A percentile compares a stretch with the other conserved stretches of the same genome.
These are phyloP conservation scores for Russula lepida DNA, from an alignment of 768 basidiomycete species.

Conservation along the genomic window DNA sequence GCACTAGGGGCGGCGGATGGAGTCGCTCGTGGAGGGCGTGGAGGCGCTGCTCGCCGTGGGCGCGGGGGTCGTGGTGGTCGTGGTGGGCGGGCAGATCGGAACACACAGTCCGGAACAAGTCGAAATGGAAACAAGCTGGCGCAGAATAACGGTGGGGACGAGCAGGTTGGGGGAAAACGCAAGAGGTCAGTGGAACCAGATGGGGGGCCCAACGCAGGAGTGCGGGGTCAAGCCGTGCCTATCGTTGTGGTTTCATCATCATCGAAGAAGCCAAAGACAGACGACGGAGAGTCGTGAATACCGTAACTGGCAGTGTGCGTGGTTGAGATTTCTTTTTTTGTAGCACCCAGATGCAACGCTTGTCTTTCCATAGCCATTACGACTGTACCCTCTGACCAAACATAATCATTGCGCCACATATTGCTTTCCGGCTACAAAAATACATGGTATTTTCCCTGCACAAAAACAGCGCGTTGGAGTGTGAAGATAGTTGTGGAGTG, in stretches of 20 bases:
- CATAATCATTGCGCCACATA: not conserved
- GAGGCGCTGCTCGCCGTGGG: constrained; percentile 33
- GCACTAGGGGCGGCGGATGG: constrained; percentile 24
- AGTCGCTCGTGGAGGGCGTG: constrained; percentile 38
- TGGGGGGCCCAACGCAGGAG: constrained; percentile 60
- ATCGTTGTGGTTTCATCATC: constrained; percentile 24
- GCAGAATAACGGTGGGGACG: constrained; percentile 28
- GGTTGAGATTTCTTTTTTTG: constrained; percentile 2
- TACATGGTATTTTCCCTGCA: not conserved
- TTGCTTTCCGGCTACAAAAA: not conserved
- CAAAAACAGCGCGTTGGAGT: not conserved
- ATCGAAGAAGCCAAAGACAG: constrained; percentile 37
- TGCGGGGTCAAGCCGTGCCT: constrained; percentile 56
- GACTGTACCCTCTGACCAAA: not conserved
- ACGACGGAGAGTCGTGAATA: constrained; percentile 23
- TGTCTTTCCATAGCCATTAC: constrained; percentile 1
- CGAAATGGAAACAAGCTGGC: constrained; percentile 20
- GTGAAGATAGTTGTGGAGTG: not conserved
- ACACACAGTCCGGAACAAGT: constrained; percentile 24
- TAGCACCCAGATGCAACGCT: constrained; percentile 9
- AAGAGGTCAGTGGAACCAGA: constrained; percentile 73
- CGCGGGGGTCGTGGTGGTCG: constrained; percentile 21
- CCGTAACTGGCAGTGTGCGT: not conserved
- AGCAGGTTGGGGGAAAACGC: constrained; percentile 59
- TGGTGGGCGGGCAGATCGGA: constrained; percentile 28